phyloP scores from a whole-genome alignment of 345 rosid genomes.

The Conringia planisiliqua region DNA sequence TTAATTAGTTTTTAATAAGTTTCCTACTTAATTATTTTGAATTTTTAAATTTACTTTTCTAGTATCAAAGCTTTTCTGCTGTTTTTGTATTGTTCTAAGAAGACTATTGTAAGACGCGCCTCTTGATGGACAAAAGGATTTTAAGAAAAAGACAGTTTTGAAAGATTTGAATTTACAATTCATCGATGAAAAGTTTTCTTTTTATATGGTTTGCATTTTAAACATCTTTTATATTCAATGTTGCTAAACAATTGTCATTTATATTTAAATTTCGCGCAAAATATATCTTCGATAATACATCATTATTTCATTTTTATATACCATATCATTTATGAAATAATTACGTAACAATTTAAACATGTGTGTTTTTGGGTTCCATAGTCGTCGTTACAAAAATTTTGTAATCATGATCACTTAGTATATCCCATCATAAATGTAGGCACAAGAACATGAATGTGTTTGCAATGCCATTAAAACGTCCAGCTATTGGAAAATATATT shows the following conservation, averaged over 20 bases:
- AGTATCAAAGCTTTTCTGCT: not conserved
- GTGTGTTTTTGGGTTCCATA: too few relatives aligned
- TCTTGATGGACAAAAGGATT: not conserved
- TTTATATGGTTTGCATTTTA: not conserved
- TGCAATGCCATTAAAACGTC: not conserved
- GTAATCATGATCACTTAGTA: too few relatives aligned
- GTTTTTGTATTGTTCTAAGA: not conserved
- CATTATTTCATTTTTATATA: too few relatives aligned
- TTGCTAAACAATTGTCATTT: not conserved
- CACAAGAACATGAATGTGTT: not conserved
- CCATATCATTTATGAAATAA: not conserved
- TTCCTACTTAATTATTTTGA: not conserved
- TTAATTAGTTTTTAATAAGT: not conserved
- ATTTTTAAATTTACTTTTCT: not conserved
- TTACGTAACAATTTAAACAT: not conserved
- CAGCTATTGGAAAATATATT: too few relatives aligned
- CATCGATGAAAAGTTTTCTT: not conserved
- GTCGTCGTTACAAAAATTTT: too few relatives aligned
- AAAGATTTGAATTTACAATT: not conserved
- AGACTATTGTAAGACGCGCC: not conserved
- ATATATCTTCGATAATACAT: not conserved
- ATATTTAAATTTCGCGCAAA: not conserved
- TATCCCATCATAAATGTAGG: not conserved
- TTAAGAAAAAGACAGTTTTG: not conserved
- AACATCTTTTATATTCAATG: not conserved